Base-by-base conservation (phyloP, 768 basidiomycete genomes). In the Russula ochroleuca region DNA sequence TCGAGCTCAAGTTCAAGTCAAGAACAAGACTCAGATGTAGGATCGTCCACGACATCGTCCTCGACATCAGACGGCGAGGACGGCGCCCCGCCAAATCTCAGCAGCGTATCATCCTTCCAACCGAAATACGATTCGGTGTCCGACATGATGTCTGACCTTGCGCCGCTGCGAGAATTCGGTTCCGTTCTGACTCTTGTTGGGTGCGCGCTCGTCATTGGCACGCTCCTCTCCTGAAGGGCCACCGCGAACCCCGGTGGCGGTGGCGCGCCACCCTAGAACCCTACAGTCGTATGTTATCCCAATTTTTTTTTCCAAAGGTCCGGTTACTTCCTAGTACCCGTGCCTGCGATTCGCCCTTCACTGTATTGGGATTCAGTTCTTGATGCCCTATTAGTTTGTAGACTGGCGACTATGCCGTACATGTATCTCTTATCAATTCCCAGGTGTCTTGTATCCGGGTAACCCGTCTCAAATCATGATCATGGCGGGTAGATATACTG, bases 51-150 rank as follows among this genome's bases (percentile, higher is more conserved):
- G 5, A 64, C 68, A 28, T 57, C 64, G 1, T 53, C 58, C 40
- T 65, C 66, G 5, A 64, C 68, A 35, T 68, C 68, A 6, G 68
- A 68, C 9, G 56, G 68, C 45, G 68, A 68, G 31, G 52, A 43
- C 15, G 52, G 35, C 51, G 19, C 35, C 17, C 6, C 5, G 13
- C 65, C 19, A 47, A 61, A 47, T 33, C 64, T 38, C 25, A 40
- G 40, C 9, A 33, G 67, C 40, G 59, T 38, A n/a, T 43, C 35
- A 49, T 35, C 50, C 21, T 7, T 64, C n/a, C 64, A 52, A 33
- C 59, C 64, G 55, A 55, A 60, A 35, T 66, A 64, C 43, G 62
- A 59, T 33, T 57, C 57, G 21, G 23, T 62, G 57, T 23, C 60
- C 6, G 56, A 54, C 15, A 57, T 67, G 47, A 61, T 68, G 55